Conservation (phyloP, 2,329 filamentous ascomycete species). For the Camillea tinctor region DNA sequence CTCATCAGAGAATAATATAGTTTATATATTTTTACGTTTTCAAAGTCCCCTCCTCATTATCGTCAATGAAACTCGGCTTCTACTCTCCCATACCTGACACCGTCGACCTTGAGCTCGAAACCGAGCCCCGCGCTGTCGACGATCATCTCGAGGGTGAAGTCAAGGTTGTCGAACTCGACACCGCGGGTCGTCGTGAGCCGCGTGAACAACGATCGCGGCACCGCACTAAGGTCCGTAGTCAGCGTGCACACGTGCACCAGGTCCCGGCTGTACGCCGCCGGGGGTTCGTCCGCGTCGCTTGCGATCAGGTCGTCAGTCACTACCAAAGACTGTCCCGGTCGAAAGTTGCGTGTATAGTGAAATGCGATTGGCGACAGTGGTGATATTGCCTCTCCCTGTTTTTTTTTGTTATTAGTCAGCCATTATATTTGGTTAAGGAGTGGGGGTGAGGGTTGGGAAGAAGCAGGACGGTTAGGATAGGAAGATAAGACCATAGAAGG, state of each 20-base stretch:
- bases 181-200: conserved; percentile 74
- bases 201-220: conserved; percentile 72
- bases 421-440: not conserved
- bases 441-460: not conserved
- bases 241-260: conserved; percentile 75
- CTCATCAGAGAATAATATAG: too few relatives aligned
- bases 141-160: conserved; percentile 81
- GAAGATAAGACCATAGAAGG: not conserved
- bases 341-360: conserved; percentile 83
- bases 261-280: conserved; percentile 56
- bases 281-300: conserved; percentile 67
- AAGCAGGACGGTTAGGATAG: not conserved
- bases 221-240: conserved; percentile 75
- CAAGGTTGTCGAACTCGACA: conserved; percentile 78
- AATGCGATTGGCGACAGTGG: conserved; percentile 74
- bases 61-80: conserved; percentile 74
- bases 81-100: conserved; percentile 72
- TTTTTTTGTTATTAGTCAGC: not conserved
- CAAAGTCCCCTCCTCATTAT: not conserved
- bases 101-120: conserved; percentile 78
- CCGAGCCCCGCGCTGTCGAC: conserved; percentile 74
- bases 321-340: conserved; percentile 71
- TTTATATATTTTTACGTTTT: not conserved
- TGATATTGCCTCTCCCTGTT: conserved; percentile 70
- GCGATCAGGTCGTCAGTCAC: conserved; percentile 81